Evolutionary conservation across 1,284 basidiomycete genomes (phyloP), one percentile per base, ranked within the genome.

Genomic region (Rhodofomes roseus): DNA sequence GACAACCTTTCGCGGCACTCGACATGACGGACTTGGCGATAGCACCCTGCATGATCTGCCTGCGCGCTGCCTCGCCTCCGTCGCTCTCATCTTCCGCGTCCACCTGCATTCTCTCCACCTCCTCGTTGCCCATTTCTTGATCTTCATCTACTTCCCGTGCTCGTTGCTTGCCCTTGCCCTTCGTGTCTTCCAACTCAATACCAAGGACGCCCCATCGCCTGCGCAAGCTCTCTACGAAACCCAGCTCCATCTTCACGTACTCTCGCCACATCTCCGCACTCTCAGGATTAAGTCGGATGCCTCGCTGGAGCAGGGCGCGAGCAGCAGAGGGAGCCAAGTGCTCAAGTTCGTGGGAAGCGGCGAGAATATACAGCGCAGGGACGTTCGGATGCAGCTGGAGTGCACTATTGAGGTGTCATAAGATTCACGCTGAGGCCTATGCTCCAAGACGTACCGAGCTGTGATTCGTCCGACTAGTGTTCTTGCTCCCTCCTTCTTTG

Each of bases 231-330:
- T 97, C 95, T 18, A 95, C 81, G 73, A 95, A 97, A 2, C 90
- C 89, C 8, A 96, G 76, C 73, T 98, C 95, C 85, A 97, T 93
- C 68, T 89, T 89, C 63, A 95, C 86, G 72, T 96, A 95, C 72
- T 95, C 93, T 36, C 80, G 79, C 93, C 93, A 96, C 71, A 96
- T 79, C 61, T 87, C 84, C 22, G 84, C 73, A 62, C 84, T 90
- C 46, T 87, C 82, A 7, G 80, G 76, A 62, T 94, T 87, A 56
- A 95, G 72, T 31, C 95, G 83, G 52, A 97, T 81, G 2, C 94
- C 95, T 2, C 95, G 87, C 64, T 96, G 92, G 39, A 98, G 79
- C 25, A 96, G 78, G 18, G 89, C 83, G 22, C 95, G 90, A 8
- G 95, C 94, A 0, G 92, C 85, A n/a, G 87, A 84, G 14, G 91